A percentile compares a stretch with the other conserved stretches of the same genome.
Evolutionary conservation across 176 grass and related monocot species (phyloP).

Genomic region (Aegilops speltoides): DNA sequence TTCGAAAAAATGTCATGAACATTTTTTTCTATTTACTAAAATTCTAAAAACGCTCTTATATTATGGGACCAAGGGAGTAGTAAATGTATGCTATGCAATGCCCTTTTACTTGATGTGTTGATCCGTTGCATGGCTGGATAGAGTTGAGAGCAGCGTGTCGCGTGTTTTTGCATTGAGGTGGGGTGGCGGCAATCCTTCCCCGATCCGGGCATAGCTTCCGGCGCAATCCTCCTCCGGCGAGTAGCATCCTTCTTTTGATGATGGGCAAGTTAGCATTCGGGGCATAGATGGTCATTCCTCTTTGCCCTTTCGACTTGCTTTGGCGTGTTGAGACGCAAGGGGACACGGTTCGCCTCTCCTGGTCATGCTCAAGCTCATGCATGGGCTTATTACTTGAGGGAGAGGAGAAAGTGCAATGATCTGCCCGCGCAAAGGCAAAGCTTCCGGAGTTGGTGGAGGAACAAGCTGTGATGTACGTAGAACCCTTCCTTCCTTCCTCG

Average conservation of each 20-base stretch:
- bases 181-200: background rate
- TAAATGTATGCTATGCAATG: no score
- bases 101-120: no score
- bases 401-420: constrained; percentile 32
- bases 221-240: no score
- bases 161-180: constrained; percentile 21
- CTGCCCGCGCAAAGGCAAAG: constrained; percentile 21
- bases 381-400: no score
- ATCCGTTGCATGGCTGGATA: background rate
- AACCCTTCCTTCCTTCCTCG: background rate
- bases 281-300: background rate
- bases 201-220: background rate
- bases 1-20: no score
- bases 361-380: background rate
- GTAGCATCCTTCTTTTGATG: background rate
- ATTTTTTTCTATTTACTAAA: no score
- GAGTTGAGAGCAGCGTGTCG: background rate
- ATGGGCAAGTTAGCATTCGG: background rate
- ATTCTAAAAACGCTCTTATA: no score
- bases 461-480: constrained; percentile 39
- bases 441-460: constrained; percentile 31
- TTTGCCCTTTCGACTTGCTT: background rate
- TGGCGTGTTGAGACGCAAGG: constrained; percentile 35
- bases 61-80: no score
- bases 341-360: background rate